A percentile compares a stretch with the other conserved stretches of the same genome.
Conservation (phyloP, 139 green algal genomes). For the Chlorella ohadii region DNA sequence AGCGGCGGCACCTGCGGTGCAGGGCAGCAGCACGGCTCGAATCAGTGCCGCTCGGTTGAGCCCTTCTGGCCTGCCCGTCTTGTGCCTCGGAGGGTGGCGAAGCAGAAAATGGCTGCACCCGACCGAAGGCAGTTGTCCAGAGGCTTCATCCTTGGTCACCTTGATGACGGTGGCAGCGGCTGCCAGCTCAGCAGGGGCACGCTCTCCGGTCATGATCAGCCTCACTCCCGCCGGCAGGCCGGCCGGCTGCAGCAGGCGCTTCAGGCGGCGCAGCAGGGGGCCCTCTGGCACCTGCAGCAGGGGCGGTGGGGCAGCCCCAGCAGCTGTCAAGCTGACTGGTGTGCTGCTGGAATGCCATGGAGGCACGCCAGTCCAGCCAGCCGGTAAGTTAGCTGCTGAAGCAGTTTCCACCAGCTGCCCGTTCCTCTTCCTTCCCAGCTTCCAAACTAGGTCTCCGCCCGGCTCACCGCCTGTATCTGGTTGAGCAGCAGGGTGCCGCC, state of each 20-base stretch:
- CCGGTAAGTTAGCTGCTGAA: no score
- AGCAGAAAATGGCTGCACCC: no score
- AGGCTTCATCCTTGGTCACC: no score
- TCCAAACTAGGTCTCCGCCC: no score
- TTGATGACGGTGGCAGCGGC: background rate
- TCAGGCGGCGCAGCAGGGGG: background rate
- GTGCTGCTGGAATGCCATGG: background rate
- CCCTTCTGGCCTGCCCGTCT: no score
- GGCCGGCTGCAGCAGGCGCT: background rate
- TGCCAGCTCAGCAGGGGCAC: background rate
- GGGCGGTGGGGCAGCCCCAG: background rate
- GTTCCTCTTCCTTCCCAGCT: no score
- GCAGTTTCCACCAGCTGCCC: no score
- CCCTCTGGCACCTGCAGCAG: background rate
- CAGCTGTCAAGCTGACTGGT: no score
- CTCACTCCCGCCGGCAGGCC: background rate
- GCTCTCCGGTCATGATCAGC: background rate
- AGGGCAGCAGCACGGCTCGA: no score
- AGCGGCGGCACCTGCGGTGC: background rate
- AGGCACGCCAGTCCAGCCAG: background rate
- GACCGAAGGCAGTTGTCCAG: no score
- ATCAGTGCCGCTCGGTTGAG: no score
- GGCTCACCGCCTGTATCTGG: background rate
- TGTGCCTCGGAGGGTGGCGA: no score
- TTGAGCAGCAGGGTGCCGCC: conserved; percentile 1